A percentile compares a stretch with the other conserved stretches of the same genome.
phyloP scores from a whole-genome alignment of 768 basidiomycete species.

The Russula compacta region DNA sequence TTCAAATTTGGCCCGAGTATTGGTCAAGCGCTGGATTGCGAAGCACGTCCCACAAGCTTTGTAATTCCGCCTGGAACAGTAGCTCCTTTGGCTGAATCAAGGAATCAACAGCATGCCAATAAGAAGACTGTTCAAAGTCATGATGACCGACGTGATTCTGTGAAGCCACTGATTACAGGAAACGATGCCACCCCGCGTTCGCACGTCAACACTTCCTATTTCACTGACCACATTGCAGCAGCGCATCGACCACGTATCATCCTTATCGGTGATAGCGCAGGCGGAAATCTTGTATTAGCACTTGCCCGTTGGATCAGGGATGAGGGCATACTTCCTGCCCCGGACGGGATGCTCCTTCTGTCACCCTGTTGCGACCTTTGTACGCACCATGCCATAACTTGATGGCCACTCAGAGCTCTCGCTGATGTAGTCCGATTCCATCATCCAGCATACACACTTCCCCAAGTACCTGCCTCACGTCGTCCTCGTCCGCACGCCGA shows the following conservation, averaged over 20 bases:
- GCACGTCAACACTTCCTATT: background rate
- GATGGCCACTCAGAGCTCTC: background rate
- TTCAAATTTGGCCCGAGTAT: too few species aligned
- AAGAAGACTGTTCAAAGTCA: background rate
- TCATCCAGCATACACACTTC: constrained; percentile 36
- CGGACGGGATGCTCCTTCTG: constrained; percentile 38
- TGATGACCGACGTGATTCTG: background rate
- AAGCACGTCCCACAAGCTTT: background rate
- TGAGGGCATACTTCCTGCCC: constrained; percentile 36
- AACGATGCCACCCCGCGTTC: constrained; percentile 13
- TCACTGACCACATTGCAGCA: constrained; percentile 14
- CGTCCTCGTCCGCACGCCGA: constrained; percentile 40
- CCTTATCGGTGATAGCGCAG: constrained; percentile 47
- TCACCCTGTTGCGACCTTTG: constrained; percentile 34
- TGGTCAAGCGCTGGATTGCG: too few species aligned
- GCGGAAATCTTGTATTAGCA: constrained; percentile 44
- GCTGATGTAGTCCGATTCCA: background rate
- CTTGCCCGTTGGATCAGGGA: constrained; percentile 47
- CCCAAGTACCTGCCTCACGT: constrained; percentile 39
- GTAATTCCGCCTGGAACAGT: background rate
- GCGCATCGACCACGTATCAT: constrained; percentile 28
- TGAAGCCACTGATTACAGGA: constrained; percentile 11
- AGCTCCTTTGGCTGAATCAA: background rate
- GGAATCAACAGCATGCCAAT: background rate
- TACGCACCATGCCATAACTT: constrained; percentile 11